Evolutionary conservation across 1,284 basidiomycete genomes (phyloP).

Genomic region (Ustilago cynodontis): DNA sequence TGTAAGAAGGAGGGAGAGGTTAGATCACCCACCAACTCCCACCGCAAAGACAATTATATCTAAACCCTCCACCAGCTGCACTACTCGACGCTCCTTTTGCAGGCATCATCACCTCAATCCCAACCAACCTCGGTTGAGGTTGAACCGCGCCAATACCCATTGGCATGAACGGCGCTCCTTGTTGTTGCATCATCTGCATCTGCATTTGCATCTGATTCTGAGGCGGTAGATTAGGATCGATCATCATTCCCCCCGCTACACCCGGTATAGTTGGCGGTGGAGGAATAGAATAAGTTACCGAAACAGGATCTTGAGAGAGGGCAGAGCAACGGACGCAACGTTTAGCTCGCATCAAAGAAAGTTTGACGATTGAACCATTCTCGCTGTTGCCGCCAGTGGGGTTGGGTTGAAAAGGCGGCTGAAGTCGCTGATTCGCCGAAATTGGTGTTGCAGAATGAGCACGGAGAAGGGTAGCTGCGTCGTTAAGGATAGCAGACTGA

Average conservation of each 20-base stretch:
- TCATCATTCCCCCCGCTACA: background rate
- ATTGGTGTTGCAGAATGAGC: conserved; percentile 5
- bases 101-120: conserved; percentile 10
- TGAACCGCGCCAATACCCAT: conserved; percentile 12
- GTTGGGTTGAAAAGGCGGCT: background rate
- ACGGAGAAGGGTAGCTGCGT: conserved; percentile 14
- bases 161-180: conserved; percentile 13
- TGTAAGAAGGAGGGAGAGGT: background rate
- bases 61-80: conserved; percentile 9
- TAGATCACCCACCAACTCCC: conserved; percentile 47
- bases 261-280: background rate
- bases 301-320: conserved; percentile 35
- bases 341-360: conserved; percentile 35
- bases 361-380: conserved; percentile 1
- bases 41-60: conserved; percentile 38
- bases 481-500: conserved; percentile 27
- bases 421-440: conserved; percentile 2
- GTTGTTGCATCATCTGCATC: conserved; percentile 17
- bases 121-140: conserved; percentile 21
- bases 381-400: background rate
- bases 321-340: conserved; percentile 38
- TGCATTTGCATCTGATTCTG: conserved; percentile 35
- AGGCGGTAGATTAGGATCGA: conserved; percentile 31
- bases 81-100: too few relatives aligned
- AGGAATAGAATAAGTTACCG: conserved; percentile 13